These are phyloP conservation scores for Sporormia fimetaria DNA, from an alignment of 495 filamentous ascomycete species.

Conservation along the genomic window DNA sequence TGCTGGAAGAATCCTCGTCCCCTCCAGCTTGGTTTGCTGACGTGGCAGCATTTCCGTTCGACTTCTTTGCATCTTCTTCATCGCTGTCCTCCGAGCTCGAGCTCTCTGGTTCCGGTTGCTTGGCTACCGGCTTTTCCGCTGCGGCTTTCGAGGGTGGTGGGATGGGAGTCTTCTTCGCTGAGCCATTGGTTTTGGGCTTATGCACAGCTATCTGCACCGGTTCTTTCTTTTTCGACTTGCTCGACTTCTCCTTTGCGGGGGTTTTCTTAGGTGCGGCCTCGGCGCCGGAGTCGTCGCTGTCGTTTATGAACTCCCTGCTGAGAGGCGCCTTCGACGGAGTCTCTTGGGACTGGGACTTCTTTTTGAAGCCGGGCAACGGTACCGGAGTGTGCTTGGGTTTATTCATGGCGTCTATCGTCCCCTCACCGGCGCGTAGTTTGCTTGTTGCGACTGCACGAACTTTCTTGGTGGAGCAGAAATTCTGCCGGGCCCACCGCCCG, in stretches of 20 bases:
- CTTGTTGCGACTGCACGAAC: conserved; percentile 2
- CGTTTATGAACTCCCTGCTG: conserved; percentile 16
- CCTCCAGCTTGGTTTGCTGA: not conserved
- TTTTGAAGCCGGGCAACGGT: conserved; percentile 7
- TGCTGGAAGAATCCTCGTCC: not conserved
- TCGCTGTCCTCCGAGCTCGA: conserved; percentile 3
- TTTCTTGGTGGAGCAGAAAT: conserved; percentile 12
- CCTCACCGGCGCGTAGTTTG: not conserved
- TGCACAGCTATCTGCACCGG: conserved; percentile 7
- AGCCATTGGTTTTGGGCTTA: conserved; percentile 8
- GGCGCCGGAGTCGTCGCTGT: conserved; percentile 14
- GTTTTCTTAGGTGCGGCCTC: conserved; percentile 2
- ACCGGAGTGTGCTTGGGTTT: conserved; percentile 8
- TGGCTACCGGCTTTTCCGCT: not conserved
- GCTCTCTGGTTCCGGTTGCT: conserved; percentile 13
- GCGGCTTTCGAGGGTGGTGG: conserved; percentile 1
- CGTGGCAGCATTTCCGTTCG: conserved; percentile 7
- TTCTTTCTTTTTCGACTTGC: conserved; percentile 1
- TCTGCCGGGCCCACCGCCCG: too few relatives aligned
- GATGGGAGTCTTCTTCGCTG: conserved; percentile 4
- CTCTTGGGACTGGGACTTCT: not conserved
- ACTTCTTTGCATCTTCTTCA: conserved; percentile 1
- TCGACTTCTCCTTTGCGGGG: not conserved
- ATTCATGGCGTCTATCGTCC: conserved; percentile 12
- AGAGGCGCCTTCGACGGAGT: conserved; percentile 1